Conservation (phyloP, 768 basidiomycete genomes). For the Tephrocybe sp. region DNA sequence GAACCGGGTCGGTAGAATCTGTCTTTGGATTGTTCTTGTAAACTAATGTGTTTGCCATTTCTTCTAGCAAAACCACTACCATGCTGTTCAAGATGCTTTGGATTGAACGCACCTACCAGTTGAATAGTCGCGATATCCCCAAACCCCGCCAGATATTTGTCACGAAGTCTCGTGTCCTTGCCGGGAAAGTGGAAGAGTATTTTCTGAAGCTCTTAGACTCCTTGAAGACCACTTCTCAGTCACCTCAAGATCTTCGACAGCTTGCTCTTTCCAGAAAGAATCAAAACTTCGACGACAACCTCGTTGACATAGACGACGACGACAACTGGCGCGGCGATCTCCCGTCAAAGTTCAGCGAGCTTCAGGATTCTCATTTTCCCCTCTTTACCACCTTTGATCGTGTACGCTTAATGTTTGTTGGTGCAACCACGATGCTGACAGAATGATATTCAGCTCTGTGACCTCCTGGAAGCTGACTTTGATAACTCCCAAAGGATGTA, state of each 20-base stretch:
- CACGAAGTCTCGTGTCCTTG: slow-evolving; percentile 66
- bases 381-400: slow-evolving; percentile 68
- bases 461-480: slow-evolving; percentile 49
- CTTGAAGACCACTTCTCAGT: slow-evolving; percentile 32
- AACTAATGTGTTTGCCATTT: not conserved
- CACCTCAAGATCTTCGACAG: slow-evolving; percentile 37
- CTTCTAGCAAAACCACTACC: slow-evolving; percentile 69
- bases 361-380: slow-evolving; percentile 65
- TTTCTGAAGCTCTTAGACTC: slow-evolving; percentile 53
- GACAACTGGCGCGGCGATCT: slow-evolving; percentile 39
- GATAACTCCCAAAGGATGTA: slow-evolving; percentile 3
- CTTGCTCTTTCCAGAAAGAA: slow-evolving; percentile 19
- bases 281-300: slow-evolving; percentile 18
- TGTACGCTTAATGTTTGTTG: slow-evolving; percentile 29
- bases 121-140: slow-evolving; percentile 29
- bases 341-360: slow-evolving; percentile 52
- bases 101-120: slow-evolving; percentile 56
- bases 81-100: slow-evolving; percentile 78
- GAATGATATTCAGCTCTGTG: slow-evolving; percentile 38
- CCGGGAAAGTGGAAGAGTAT: slow-evolving; percentile 70
- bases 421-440: not conserved
- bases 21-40: slow-evolving; percentile 11
- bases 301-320: slow-evolving; percentile 45
- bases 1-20: slow-evolving; percentile 77
- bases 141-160: slow-evolving; percentile 72